phyloP scores from a whole-genome alignment of 2,329 filamentous ascomycete genomes.

The Sclerotinia subarctica region DNA sequence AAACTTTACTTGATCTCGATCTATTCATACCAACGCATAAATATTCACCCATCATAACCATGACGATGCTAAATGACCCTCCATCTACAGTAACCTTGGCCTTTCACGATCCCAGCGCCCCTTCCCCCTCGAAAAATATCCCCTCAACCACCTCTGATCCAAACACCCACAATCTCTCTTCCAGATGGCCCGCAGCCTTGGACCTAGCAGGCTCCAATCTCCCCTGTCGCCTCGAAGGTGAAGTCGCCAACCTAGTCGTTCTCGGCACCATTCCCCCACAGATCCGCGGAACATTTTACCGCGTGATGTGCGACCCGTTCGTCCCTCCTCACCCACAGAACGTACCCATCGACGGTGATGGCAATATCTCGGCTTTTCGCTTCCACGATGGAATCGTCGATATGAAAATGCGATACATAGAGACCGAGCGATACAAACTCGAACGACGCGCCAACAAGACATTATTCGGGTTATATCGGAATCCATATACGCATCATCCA shows the following conservation, averaged over 20 bases:
- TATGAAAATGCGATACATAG: conserved; percentile 37
- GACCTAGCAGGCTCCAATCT: conserved; percentile 3
- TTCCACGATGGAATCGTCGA: conserved; percentile 37
- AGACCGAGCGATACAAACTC: conserved; percentile 33
- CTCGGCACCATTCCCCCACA: conserved; percentile 42
- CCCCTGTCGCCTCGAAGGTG: conserved; percentile 36
- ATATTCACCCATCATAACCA: not conserved
- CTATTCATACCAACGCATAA: not conserved
- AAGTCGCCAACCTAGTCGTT: conserved; percentile 40
- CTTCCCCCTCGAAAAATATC: not conserved
- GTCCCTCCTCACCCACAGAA: conserved; percentile 52
- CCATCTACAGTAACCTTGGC: not conserved
- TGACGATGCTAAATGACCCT: not conserved
- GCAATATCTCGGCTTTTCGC: conserved; percentile 36
- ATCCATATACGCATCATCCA: conserved; percentile 10
- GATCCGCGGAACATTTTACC: conserved; percentile 45
- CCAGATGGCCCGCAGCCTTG: not conserved
- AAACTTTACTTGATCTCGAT: not conserved
- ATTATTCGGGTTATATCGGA: conserved; percentile 33
- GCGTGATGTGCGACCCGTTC: conserved; percentile 44
- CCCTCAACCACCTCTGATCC: not conserved
- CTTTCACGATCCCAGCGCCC: too few relatives aligned
- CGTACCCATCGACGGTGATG: conserved; percentile 41
- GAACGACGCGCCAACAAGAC: conserved; percentile 28
- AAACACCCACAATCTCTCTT: not conserved